phyloP scores from a whole-genome alignment of 495 filamentous ascomycete genomes.

The Ascodesmis nigricans region DNA sequence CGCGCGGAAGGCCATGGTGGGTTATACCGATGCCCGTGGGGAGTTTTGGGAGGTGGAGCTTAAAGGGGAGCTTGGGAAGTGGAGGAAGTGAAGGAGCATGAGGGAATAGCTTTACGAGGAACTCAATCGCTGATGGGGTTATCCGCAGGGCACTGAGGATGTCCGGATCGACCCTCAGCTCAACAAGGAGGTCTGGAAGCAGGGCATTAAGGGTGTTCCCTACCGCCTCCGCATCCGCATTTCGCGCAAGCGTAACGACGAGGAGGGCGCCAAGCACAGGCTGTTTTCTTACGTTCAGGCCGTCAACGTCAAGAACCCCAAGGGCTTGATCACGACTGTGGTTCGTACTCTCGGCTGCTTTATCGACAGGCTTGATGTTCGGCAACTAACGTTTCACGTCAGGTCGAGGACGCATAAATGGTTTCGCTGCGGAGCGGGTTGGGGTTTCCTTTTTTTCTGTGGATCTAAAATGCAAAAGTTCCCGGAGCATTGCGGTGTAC shows the following conservation, averaged over 20 bases:
- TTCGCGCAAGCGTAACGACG: slow-evolving; percentile 98
- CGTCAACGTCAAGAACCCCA: slow-evolving; percentile 96
- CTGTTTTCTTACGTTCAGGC: slow-evolving; percentile 98
- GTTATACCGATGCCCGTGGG: slow-evolving; percentile 21
- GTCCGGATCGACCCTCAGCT: slow-evolving; percentile 94
- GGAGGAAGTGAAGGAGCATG: background rate
- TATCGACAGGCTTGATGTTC: background rate
- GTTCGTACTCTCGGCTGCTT: slow-evolving; percentile 21
- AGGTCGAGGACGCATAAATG: slow-evolving; percentile 30
- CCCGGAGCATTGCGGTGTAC: slow-evolving; percentile 6
- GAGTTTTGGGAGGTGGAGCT: background rate
- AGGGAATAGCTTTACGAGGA: too few species aligned
- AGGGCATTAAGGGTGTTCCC: slow-evolving; percentile 92
- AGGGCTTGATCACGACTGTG: slow-evolving; percentile 78
- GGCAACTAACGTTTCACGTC: background rate
- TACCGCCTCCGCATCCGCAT: slow-evolving; percentile 94
- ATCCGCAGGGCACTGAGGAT: slow-evolving; percentile 67
- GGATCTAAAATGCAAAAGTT: slow-evolving; percentile 8
- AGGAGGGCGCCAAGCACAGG: slow-evolving; percentile 96
- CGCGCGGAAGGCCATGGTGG: slow-evolving; percentile 83
- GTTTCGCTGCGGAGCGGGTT: background rate
- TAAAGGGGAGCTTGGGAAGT: background rate
- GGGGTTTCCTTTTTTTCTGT: slow-evolving; percentile 4
- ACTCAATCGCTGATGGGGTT: slow-evolving; percentile 20
- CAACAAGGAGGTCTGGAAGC: slow-evolving; percentile 99